A percentile compares a stretch with the other conserved stretches of the same genome.
Evolutionary conservation across 495 filamentous ascomycete genomes (phyloP).

Genomic region (Neurospora sp.): DNA sequence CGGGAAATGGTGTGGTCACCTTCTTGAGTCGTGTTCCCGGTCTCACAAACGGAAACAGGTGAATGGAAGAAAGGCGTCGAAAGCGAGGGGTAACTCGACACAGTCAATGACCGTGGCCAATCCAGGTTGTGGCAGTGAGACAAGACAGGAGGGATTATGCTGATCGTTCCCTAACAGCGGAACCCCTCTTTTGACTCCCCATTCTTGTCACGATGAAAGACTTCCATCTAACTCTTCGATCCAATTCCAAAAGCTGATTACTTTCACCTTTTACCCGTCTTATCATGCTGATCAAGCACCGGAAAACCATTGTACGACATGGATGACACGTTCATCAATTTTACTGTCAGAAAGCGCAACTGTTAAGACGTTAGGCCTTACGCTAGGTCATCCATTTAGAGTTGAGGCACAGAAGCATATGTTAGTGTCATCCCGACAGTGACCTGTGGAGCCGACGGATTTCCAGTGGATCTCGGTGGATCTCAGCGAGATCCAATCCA

Average conservation of each 20-base stretch:
- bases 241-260: too few species aligned
- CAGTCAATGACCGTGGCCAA: not conserved
- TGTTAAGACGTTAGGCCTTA: not conserved
- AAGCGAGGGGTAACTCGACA: not conserved
- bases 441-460: not conserved
- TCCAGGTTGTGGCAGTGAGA: not conserved
- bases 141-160: not conserved
- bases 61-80: not conserved
- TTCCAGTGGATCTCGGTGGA: not conserved
- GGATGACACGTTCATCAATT: not conserved
- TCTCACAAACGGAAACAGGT: not conserved
- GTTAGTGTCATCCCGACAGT: not conserved
- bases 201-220: not conserved
- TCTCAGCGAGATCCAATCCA: not conserved
- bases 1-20: not conserved
- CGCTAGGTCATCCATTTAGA: not conserved
- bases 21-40: not conserved
- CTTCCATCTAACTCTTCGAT: not conserved
- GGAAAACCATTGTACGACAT: not conserved
- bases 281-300: not conserved
- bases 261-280: not conserved
- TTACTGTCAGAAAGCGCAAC: not conserved
- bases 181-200: not conserved
- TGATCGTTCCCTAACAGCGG: not conserved
- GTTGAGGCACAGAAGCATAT: not conserved